phyloP scores from a whole-genome alignment of 306 rosid genomes.

The Cajanus cajan region DNA sequence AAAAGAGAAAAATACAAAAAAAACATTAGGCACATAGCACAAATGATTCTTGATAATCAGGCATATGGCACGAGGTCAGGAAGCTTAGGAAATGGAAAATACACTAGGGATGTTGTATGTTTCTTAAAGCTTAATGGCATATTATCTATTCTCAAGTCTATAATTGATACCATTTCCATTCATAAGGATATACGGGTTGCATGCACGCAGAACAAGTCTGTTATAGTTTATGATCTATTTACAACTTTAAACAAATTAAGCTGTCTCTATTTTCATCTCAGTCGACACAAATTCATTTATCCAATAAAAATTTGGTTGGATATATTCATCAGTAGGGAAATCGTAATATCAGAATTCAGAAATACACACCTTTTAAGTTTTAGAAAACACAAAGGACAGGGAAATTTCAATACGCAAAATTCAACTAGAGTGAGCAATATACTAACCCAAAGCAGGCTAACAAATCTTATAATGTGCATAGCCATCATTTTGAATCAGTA shows the following conservation, averaged over 20 bases:
- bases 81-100: neutral
- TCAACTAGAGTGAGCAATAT: neutral
- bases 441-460: neutral
- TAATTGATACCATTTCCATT: slow-evolving; percentile 13
- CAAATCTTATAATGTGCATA: neutral
- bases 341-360: neutral
- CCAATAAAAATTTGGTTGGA: neutral
- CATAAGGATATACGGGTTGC: neutral
- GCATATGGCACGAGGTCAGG: neutral
- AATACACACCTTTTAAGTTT: neutral
- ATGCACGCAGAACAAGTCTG: neutral
- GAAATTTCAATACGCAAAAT: slow-evolving; percentile 9
- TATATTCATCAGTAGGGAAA: neutral
- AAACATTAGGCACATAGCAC: neutral
- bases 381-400: neutral
- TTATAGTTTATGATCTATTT: neutral
- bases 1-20: slow-evolving; percentile 4
- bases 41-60: neutral
- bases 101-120: neutral
- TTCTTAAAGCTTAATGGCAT: slow-evolving; percentile 6
- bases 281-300: neutral
- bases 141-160: neutral
- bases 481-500: neutral
- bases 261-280: neutral
- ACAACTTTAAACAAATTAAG: neutral